Percentiles rank a stretch among this genome's conserved stretches.
phyloP scores from a whole-genome alignment of 345 rosid species.

The Eucalyptus sp. region DNA sequence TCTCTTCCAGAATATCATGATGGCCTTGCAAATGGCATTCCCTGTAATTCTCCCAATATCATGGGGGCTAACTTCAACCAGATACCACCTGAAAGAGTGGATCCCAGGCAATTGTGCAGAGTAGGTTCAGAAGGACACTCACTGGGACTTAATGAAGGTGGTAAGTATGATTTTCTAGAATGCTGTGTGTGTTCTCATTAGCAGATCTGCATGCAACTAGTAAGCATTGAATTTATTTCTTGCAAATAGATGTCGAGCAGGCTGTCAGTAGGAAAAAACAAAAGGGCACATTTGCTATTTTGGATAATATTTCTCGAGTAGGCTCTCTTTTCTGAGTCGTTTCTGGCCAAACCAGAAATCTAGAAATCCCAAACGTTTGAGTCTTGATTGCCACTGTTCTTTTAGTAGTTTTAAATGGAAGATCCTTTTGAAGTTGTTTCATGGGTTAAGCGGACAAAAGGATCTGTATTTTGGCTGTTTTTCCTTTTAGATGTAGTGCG shows the following conservation, averaged over 20 bases:
- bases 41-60: constrained; percentile 33
- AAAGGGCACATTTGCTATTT: background rate
- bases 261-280: background rate
- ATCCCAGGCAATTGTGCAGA: constrained; percentile 33
- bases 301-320: background rate
- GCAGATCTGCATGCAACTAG: background rate
- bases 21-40: constrained; percentile 38
- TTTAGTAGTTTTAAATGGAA: background rate
- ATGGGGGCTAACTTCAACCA: constrained; percentile 29
- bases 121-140: constrained; percentile 24
- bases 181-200: background rate
- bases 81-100: constrained; percentile 41
- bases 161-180: background rate
- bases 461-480: background rate
- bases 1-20: constrained; percentile 71
- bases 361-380: background rate
- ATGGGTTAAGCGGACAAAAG: background rate
- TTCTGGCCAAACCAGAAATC: background rate
- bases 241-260: background rate
- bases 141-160: constrained; percentile 1
- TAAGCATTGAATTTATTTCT: background rate
- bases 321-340: background rate
- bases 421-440: background rate
- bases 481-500: background rate
- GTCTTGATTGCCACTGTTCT: background rate